Conservation (phyloP, 371 early-diverging fungal species). For the Syncephalastrum sp. region DNA sequence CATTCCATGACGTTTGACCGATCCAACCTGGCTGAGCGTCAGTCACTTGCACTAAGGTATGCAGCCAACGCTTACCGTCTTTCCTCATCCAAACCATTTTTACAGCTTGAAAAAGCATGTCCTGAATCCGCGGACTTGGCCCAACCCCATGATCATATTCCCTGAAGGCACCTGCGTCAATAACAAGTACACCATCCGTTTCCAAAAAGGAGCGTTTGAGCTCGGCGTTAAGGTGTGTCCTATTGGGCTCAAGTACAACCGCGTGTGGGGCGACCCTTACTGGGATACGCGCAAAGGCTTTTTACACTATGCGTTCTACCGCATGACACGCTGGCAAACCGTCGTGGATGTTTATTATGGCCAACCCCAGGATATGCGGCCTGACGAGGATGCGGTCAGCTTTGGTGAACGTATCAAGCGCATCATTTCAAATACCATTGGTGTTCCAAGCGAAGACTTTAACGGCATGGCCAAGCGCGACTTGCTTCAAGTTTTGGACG, state of each 20-base stretch:
- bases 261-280: conserved; percentile 38
- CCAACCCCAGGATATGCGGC: conserved; percentile 16
- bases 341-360: conserved; percentile 34
- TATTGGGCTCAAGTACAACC: conserved; percentile 40
- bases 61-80: conserved; percentile 6
- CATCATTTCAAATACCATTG: conserved; percentile 24
- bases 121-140: conserved; percentile 29
- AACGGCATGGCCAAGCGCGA: conserved; percentile 46
- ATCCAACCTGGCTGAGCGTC: conserved; percentile 64
- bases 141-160: conserved; percentile 70
- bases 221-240: conserved; percentile 60
- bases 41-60: conserved; percentile 40
- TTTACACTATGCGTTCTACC: conserved; percentile 42
- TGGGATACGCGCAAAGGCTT: conserved; percentile 51
- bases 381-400: conserved; percentile 21
- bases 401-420: conserved; percentile 32
- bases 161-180: conserved; percentile 93
- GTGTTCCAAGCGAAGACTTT: conserved; percentile 29
- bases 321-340: conserved; percentile 46
- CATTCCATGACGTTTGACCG: conserved; percentile 79
- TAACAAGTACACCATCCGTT: conserved; percentile 80
- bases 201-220: conserved; percentile 90
- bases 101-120: conserved; percentile 38
- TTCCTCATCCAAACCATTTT: background rate
- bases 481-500: conserved; percentile 20